Evolutionary conservation across 768 basidiomycete species (phyloP).

Genomic region (Dacryopinax spathularia): DNA sequence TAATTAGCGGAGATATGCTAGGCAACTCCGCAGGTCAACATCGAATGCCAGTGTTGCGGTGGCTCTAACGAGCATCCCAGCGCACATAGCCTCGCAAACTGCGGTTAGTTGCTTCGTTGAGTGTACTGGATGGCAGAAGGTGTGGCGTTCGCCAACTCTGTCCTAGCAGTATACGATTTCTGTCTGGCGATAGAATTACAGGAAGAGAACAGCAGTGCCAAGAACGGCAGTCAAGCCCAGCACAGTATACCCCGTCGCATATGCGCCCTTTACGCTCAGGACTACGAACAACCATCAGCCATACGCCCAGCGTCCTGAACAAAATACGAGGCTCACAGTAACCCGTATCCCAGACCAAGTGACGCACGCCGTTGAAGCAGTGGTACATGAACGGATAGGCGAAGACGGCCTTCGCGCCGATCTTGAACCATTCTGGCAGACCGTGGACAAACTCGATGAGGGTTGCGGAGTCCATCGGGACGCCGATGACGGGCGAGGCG

Average conservation of each 20-base stretch:
- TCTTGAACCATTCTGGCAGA: slow-evolving; percentile 65
- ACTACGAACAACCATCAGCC: slow-evolving; percentile 33
- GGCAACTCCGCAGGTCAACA: no score
- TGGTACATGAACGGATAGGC: slow-evolving; percentile 87
- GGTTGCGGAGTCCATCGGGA: slow-evolving; percentile 60
- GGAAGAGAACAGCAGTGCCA: slow-evolving; percentile 53
- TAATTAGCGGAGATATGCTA: no score
- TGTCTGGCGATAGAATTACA: slow-evolving; percentile 20
- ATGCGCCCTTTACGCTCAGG: slow-evolving; percentile 63
- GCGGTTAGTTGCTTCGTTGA: no score
- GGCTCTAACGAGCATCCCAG: no score
- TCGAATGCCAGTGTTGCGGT: no score
- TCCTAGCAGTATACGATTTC: not conserved
- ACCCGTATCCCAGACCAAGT: slow-evolving; percentile 78
- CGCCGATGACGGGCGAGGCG: slow-evolving; percentile 46
- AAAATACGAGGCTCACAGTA: slow-evolving; percentile 48
- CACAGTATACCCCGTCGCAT: slow-evolving; percentile 70
- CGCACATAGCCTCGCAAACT: no score
- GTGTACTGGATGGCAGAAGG: no score
- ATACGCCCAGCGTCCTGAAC: not conserved
- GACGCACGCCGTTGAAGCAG: slow-evolving; percentile 75
- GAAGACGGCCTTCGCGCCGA: slow-evolving; percentile 58
- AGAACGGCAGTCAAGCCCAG: slow-evolving; percentile 62
- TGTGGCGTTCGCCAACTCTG: no score
- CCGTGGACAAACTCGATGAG: slow-evolving; percentile 56